Evolutionary conservation across 2,329 filamentous ascomycete species (phyloP), one percentile per base, ranked within the genome.

Genomic region (Fusarium palustre): DNA sequence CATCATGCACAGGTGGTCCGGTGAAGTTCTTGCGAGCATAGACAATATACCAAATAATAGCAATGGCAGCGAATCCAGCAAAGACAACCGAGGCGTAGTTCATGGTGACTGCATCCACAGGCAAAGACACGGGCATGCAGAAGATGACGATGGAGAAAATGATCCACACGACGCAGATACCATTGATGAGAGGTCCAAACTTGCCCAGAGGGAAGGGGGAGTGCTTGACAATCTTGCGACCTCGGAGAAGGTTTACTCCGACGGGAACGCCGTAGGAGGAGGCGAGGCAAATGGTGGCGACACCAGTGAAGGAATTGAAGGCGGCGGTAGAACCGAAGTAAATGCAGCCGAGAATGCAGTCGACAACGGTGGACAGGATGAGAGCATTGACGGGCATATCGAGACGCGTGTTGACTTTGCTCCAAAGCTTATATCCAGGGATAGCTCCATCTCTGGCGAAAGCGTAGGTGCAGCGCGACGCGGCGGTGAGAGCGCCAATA

Each of bases 221-320:
- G 70, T 89, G 79, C 52, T 83, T 82, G n/a, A 94, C 87, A 36
- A 88, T 85, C 54, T 86, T 83, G n/a, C 92, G 86, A 12, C 89
- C 85, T 18, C 90, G 87, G 2, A 93, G 71, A 5, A 94, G 80
- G 13, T 86, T 91, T 60, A 94, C 89, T 13, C 93, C 79, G 56
- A 94, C 92, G 0, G 92, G 92, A 18, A 93, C 84, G 16, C 90
- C 91, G 77, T 94, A 94, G 0, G 90, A 92, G 6, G 89, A 88
- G 1, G 88, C 91, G 1, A 94, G 85, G 69, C 91, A 93, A 76
- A 94, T 93, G 7, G 91, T 94, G 2, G 91, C 92, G 1, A 93
- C 91, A 30, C 91, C 91, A 0, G 91, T 94, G 78, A 94, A 94
- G 12, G 88, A 90, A 82, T 91, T 91, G 81, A 94, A 94, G 0